Conservation (phyloP, 345 rosid species). For the Crucihimalaya himalaica region DNA sequence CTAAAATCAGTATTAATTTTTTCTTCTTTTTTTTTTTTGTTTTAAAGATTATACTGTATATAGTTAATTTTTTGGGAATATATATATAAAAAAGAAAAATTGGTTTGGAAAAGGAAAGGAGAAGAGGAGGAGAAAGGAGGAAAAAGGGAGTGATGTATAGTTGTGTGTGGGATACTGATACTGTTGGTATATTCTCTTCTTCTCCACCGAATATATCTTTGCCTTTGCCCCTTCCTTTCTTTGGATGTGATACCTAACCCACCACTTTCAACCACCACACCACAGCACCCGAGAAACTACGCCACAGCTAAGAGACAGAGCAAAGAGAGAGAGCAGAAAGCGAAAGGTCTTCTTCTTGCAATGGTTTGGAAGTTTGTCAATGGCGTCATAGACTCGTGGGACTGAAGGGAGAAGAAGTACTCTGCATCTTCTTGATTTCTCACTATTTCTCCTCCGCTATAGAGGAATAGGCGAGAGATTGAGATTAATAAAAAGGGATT, state of each 20-base stretch:
- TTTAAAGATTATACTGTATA: too few relatives aligned
- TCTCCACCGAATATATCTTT: constrained; percentile 34
- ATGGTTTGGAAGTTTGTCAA: constrained; percentile 59
- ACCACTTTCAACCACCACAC: neutral
- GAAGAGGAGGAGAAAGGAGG: neutral
- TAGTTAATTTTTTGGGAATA: too few relatives aligned
- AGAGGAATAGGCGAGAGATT: constrained; percentile 34
- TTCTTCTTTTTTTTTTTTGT: too few relatives aligned
- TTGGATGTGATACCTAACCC: constrained; percentile 32
- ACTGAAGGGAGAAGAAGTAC: constrained; percentile 50
- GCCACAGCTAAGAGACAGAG: neutral
- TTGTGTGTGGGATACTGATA: constrained; percentile 38
- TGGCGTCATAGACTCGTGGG: constrained; percentile 57
- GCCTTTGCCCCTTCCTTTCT: neutral
- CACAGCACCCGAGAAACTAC: neutral
- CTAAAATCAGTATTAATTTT: too few relatives aligned
- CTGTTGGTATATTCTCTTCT: constrained; percentile 61
- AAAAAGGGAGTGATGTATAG: constrained; percentile 23
- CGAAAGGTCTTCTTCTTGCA: constrained; percentile 6
- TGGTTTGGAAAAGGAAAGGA: constrained; percentile 24
- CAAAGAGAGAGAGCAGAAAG: neutral
- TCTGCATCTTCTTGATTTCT: constrained; percentile 41
- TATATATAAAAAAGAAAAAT: too few relatives aligned
- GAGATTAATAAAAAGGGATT: neutral
- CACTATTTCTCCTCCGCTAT: constrained; percentile 34